Evolutionary conservation across 2,329 filamentous ascomycete genomes (phyloP), one percentile per base, ranked within the genome.

Genomic region (Calcarisporium arbuscula): DNA sequence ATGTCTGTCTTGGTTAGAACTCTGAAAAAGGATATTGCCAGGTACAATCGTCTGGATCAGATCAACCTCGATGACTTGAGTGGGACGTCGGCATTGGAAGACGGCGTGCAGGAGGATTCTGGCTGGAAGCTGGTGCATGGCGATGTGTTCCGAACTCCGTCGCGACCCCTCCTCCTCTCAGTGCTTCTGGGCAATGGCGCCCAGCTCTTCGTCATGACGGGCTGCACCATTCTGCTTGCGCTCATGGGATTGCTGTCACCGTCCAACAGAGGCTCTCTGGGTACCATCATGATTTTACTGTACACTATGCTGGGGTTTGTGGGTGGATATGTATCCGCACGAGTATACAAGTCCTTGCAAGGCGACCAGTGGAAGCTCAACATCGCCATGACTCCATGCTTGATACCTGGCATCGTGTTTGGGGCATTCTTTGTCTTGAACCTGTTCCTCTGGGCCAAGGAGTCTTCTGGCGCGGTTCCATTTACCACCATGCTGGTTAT

Each of bases 81-180:
- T 26, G 85, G 85, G 26, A 85, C 81, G 4, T 83, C 79, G 25
- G 80, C 73, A 8, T 69, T 88, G 6, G 90, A 95, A 47, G 90
- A 96, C 51, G 90, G 89, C 21, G 85, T 96, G 1, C 89, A 95
- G 58, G 92, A 98, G 54, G 92, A 98, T 59, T 95, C 89, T 8
- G 92, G 92, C 41, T 98, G 92, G 92, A 98, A 98, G 64, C 67
- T 98, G 30, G 89, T 98, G 1, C 92, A 98, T 51, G 92, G 92
- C 35, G 92, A 98, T 58, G 90, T 96, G 20, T 98, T 98, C 72
- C 83, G 92, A 37, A 80, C 82, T 9, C 92, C 92, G 4, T 77
- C 81, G 45, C 80, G 85, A 40, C 85, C 89, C 2, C 72, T 98
- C 19, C 68, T 95, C 11, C 72, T 98, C 15, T 89, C 89, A 36